Evolutionary conservation across 2,329 filamentous ascomycete genomes (phyloP), one percentile per base, ranked within the genome.

Genomic region (Polychaeton citri): DNA sequence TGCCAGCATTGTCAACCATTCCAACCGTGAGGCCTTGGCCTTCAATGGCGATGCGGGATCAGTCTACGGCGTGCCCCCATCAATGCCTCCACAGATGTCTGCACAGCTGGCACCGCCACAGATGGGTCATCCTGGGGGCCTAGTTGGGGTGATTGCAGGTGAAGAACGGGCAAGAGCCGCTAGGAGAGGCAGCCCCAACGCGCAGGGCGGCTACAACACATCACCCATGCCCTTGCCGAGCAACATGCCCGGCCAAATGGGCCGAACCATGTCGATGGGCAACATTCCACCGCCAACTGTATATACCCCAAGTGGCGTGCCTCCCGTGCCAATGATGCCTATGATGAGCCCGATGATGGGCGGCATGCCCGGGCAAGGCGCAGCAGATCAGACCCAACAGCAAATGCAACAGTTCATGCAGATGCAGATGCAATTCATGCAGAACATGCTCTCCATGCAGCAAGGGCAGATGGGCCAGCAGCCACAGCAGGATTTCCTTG

Each of bases 101-200:
- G 38, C 17, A 17, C 36, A 33, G 38, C 43, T 33, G 13, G 38
- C 37, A 19, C 40, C 42, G 13, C 33, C 40, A n/a, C 38, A 41
- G 24, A 43, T 42, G 38, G 53, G 65, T 6, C 79, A 79, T 12
- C 79, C 81, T 1, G 84, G 82, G 30, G 86, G 86, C 8, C 68
- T 94, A 8, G 80, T 94, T 15, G 85, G 85, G 7, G 83, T 94
- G 6, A 94, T 94, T 59, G 83, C 83, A 21, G 81, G 67, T 35
- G 85, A 93, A 59, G 85, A 93, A 57, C 72, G 83, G 33, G 79
- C 80, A 28, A 72, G 79, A 44, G 84, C 84, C 19, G 68, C 84
- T 66, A 71, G 85, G 47, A 69, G 85, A 51, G 84, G 82, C 21
- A 90, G 80, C 50, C 82, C 84, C 3, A 81, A 80, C 40, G 42